These are phyloP conservation scores for Ophiostoma australiae DNA, from an alignment of 2,329 filamentous ascomycete species.

Conservation along the genomic window DNA sequence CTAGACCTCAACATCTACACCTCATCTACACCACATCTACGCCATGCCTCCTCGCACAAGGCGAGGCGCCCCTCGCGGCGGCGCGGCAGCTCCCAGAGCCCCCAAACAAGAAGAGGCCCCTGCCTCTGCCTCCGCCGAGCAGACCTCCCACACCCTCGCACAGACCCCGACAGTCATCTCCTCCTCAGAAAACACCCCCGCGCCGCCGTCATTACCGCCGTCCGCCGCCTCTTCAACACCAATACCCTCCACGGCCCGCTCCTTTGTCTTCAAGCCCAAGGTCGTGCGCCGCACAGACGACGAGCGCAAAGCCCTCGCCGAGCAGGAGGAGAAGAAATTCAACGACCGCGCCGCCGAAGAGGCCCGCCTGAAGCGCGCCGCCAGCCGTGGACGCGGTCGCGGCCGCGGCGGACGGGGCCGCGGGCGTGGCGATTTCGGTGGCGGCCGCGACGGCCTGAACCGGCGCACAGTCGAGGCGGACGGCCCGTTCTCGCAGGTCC, in stretches of 20 bases:
- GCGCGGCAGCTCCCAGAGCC: constrained; percentile 10
- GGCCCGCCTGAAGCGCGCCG: constrained; percentile 29
- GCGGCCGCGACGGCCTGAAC: constrained; percentile 31
- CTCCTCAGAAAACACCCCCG: constrained; percentile 8
- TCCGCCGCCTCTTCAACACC: constrained; percentile 14
- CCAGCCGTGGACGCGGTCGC: constrained; percentile 32
- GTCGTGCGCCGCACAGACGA: constrained; percentile 34
- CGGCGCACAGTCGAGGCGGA: constrained; percentile 34
- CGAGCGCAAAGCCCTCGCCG: constrained; percentile 37
- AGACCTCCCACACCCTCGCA: background rate
- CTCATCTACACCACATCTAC: background rate
- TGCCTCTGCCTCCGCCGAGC: background rate
- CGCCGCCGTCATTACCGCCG: constrained; percentile 5
- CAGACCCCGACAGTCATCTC: constrained; percentile 1
- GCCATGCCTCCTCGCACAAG: constrained; percentile 26
- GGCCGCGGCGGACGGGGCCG: constrained; percentile 29
- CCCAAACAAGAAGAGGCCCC: constrained; percentile 8
- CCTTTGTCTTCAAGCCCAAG: constrained; percentile 35
- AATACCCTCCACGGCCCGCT: constrained; percentile 17
- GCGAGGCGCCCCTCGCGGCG: constrained; percentile 24
- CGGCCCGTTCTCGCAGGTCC: constrained; percentile 37
- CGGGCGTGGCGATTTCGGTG: constrained; percentile 30
- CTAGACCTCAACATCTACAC: background rate
- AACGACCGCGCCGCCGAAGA: constrained; percentile 34
- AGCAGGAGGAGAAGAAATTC: constrained; percentile 34